Percentiles rank a stretch among this genome's conserved stretches.
Conservation (phyloP, 208 protist species). For the Crithidia expoeki region DNA sequence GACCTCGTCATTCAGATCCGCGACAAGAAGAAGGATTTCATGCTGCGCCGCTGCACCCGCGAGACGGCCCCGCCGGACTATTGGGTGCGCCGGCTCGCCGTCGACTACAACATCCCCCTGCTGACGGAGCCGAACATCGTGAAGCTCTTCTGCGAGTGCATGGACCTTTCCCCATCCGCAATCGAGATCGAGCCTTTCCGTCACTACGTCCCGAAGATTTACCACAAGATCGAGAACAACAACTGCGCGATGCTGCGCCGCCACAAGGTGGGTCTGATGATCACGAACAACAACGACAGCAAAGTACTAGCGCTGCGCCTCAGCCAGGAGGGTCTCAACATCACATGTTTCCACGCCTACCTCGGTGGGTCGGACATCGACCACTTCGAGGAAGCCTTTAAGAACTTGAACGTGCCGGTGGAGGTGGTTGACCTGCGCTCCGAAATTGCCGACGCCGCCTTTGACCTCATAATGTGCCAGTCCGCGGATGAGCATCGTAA, state of each 20-base stretch:
- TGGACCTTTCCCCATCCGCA: conserved; percentile 41
- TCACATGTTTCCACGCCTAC: conserved; percentile 92
- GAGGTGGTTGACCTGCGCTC: conserved; percentile 91
- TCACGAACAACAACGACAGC: conserved; percentile 90
- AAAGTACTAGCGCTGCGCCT: conserved; percentile 87
- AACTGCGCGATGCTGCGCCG: conserved; percentile 86
- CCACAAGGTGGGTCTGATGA: conserved; percentile 91
- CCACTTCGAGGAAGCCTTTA: conserved; percentile 78
- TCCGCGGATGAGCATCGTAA: conserved; percentile 82
- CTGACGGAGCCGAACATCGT: conserved; percentile 88
- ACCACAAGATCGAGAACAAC: conserved; percentile 91
- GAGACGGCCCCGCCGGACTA: conserved; percentile 81
- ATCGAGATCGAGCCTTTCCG: conserved; percentile 86
- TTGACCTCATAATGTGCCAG: conserved; percentile 90
- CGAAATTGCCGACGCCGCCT: conserved; percentile 81
- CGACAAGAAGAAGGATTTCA: conserved; percentile 83
- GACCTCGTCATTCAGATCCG: conserved; percentile 92
- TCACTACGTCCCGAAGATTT: conserved; percentile 88
- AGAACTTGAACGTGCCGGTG: conserved; percentile 69
- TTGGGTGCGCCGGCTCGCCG: conserved; percentile 87
- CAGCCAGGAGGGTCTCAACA: conserved; percentile 70
- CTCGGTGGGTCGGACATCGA: conserved; percentile 85
- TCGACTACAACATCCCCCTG: conserved; percentile 91
- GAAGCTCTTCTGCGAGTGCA: conserved; percentile 74
- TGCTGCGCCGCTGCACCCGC: conserved; percentile 75